Base-by-base conservation (phyloP, 768 basidiomycete genomes). In the Candolleomyces eurysporus region DNA sequence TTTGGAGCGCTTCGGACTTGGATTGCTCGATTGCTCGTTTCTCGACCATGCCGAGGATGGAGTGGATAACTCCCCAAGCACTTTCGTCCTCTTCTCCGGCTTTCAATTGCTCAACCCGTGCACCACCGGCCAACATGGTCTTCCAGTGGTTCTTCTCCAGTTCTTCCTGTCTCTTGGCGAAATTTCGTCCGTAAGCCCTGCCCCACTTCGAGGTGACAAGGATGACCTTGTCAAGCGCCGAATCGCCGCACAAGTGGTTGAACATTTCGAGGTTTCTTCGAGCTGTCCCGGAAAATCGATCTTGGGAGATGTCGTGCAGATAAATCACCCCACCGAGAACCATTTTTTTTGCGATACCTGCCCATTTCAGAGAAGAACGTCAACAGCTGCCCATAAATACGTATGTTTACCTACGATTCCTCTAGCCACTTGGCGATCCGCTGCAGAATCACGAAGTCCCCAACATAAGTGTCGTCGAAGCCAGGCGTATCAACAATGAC, bases 141-240 rank as follows among this genome's bases (percentile, higher is more conserved):
- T 16, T n/a, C 58, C 58, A 59, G 48, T 48, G 32, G 4, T 10
- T 26, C 6, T 50, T 32, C 36, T 5, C 5, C 26, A 59, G 31
- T 32, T 59, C 58, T n/a, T 4, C 5, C 48, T 59, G 32, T 22
- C 58, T 11, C 8, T 30, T 22, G 46, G 42, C 55, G 10, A 53
- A 48, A 4, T 52, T 61, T 2, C 53, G 21, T 14, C 59, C 42
- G 5, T 26, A 14, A 16, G 71, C 64, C 46, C 67, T 60, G 51
- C 68, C 71, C 75, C 75, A 76, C 67, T 69, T 74, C 8, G 74
- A 74, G 11, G 75, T 74, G 17, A 64, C 67, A 8, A 77, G 59
- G 5, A 70, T 55, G 13, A 77, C 72, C 10, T 66, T 73, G 0
- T 62, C 57, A 16, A 75, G 52, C 6, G 63, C 59, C 21, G 63